Percentiles rank a stretch among this genome's conserved stretches.
phyloP scores from a whole-genome alignment of 2,329 filamentous ascomycete species.

The Pseudogymnoascus sp. region DNA sequence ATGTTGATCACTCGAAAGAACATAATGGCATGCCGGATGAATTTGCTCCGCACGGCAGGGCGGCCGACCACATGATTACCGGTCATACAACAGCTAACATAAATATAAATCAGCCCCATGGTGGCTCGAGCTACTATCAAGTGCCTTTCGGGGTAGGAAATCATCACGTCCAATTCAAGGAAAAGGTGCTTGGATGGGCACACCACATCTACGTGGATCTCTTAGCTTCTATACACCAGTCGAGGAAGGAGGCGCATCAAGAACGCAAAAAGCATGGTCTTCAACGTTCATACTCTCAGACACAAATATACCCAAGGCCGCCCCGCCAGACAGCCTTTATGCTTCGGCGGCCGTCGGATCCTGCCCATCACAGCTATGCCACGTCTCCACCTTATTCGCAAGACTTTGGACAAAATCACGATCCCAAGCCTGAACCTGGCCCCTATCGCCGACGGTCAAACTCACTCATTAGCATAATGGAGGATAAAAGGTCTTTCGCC shows the following conservation, averaged over 20 bases:
- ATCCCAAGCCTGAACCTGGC: neutral
- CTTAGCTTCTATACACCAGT: conserved; percentile 54
- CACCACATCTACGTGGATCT: conserved; percentile 66
- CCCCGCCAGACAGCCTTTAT: conserved; percentile 26
- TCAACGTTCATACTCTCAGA: conserved; percentile 36
- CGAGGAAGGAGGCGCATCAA: conserved; percentile 41
- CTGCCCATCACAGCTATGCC: conserved; percentile 1
- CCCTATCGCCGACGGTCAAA: conserved; percentile 1
- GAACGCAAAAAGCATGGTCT: conserved; percentile 27
- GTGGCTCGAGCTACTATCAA: conserved; percentile 1
- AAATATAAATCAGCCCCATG: neutral
- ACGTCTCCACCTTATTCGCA: neutral
- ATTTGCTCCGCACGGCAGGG: neutral
- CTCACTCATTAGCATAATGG: conserved; percentile 5
- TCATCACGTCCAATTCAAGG: conserved; percentile 48
- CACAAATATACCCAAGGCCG: conserved; percentile 47
- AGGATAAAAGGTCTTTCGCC: conserved; percentile 8
- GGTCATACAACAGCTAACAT: neutral
- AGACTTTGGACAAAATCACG: neutral
- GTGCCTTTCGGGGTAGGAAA: neutral
- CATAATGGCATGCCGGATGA: neutral
- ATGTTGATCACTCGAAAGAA: neutral
- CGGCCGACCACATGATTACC: conserved; percentile 2
- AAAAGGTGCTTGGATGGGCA: conserved; percentile 61
- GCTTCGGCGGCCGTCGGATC: neutral